These are phyloP conservation scores for Torulaspora delbrueckii DNA, from an alignment of 805 yeast genomes.

Conservation along the genomic window DNA sequence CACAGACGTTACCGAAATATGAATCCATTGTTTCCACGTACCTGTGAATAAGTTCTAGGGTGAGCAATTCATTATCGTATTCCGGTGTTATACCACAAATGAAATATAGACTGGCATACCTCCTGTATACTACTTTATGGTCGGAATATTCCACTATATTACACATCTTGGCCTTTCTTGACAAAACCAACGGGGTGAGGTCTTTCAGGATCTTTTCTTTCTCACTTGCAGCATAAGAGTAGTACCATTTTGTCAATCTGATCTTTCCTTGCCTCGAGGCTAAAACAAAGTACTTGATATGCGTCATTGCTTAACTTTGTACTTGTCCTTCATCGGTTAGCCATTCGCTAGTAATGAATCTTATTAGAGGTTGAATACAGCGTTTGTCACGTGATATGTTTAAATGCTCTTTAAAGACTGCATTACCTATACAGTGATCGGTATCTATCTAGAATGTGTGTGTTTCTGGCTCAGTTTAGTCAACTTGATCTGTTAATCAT, in stretches of 20 bases:
- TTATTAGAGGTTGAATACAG: too few species aligned
- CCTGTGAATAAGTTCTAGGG: slow-evolving; percentile 83
- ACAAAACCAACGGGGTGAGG: slow-evolving; percentile 75
- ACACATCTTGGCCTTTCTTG: slow-evolving; percentile 91
- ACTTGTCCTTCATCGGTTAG: neutral
- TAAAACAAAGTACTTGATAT: slow-evolving; percentile 68
- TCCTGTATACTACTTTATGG: slow-evolving; percentile 75
- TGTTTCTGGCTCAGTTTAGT: too few species aligned
- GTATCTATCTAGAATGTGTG: neutral
- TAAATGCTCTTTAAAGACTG: too few species aligned
- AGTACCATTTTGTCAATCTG: slow-evolving; percentile 90
- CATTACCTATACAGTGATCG: neutral
- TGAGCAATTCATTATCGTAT: slow-evolving; percentile 72
- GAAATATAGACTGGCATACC: slow-evolving; percentile 91
- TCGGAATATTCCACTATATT: slow-evolving; percentile 80
- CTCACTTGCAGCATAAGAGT: slow-evolving; percentile 76
- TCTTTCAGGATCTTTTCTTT: slow-evolving; percentile 80
- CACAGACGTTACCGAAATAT: slow-evolving; percentile 93
- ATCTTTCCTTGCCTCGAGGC: slow-evolving; percentile 94
- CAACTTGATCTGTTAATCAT: slow-evolving; percentile 2
- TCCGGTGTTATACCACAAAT: slow-evolving; percentile 60
- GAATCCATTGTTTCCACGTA: slow-evolving; percentile 97
- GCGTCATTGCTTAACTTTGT: slow-evolving; percentile 22
- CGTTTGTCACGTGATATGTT: too few species aligned
- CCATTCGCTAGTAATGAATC: too few species aligned